Percentiles rank a stretch among this genome's conserved stretches.
Evolutionary conservation across 2,329 filamentous ascomycete species (phyloP).

Genomic region (Penicillium sp.): DNA sequence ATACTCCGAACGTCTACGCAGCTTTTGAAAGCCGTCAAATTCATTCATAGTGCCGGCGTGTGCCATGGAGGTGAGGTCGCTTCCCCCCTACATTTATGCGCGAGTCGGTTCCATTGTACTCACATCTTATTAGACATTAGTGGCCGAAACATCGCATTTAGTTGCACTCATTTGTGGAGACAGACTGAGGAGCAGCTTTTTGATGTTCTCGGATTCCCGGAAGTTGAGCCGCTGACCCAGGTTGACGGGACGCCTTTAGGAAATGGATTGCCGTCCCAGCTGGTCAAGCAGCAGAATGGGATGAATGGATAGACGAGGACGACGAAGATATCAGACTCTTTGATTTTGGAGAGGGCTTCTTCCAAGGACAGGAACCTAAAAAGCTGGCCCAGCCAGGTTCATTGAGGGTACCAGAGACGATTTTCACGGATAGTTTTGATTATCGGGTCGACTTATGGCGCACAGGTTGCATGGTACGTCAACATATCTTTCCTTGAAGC

Average conservation of each 20-base stretch:
- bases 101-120: constrained; percentile 2
- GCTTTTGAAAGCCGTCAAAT: constrained; percentile 24
- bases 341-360: constrained; percentile 25
- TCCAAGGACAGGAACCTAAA: constrained; percentile 18
- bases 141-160: constrained; percentile 27
- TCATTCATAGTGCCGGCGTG: constrained; percentile 28
- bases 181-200: constrained; percentile 18
- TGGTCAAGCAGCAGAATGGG: constrained; percentile 23
- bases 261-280: constrained; percentile 20
- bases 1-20: constrained; percentile 29
- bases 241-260: constrained; percentile 21
- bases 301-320: constrained; percentile 25
- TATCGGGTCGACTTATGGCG: constrained; percentile 34
- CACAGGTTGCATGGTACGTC: constrained; percentile 22
- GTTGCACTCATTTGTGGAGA: constrained; percentile 11
- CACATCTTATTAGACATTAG: constrained; percentile 24
- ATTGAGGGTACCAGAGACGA: constrained; percentile 30
- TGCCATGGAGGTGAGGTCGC: constrained; percentile 29
- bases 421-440: constrained; percentile 30
- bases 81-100: neutral
- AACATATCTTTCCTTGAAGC: neutral
- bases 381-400: constrained; percentile 22
- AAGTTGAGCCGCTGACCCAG: constrained; percentile 16
- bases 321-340: constrained; percentile 25
- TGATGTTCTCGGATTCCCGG: constrained; percentile 15